phyloP scores from a whole-genome alignment of 2,329 filamentous ascomycete species.

The Colletotrichum magnum region DNA sequence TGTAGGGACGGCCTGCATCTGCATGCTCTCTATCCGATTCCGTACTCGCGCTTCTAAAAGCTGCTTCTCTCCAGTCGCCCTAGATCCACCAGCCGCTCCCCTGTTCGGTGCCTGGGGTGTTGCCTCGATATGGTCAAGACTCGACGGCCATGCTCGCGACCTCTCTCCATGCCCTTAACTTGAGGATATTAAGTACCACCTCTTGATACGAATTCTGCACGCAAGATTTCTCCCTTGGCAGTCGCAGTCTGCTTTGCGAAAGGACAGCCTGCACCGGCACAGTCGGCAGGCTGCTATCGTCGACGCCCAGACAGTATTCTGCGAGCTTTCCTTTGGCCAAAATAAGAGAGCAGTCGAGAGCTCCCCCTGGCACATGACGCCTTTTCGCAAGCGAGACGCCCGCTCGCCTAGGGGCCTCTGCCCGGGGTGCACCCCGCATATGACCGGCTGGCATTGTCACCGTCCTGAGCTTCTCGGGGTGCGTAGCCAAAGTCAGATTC shows the following conservation, averaged over 20 bases:
- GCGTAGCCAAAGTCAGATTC: slow-evolving; percentile 13
- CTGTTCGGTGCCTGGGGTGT: slow-evolving; percentile 33
- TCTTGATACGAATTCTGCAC: slow-evolving; percentile 12
- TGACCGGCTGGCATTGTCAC: neutral
- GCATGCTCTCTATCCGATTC: too few relatives aligned
- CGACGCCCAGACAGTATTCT: slow-evolving; percentile 1
- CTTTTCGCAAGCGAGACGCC: slow-evolving; percentile 1
- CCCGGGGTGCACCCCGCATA: slow-evolving; percentile 4
- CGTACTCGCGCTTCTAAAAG: too few relatives aligned
- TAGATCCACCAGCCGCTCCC: slow-evolving; percentile 21
- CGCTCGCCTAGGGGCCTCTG: neutral
- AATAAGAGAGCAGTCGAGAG: neutral
- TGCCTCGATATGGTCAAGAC: slow-evolving; percentile 35
- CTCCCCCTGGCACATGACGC: slow-evolving; percentile 2
- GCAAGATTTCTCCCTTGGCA: slow-evolving; percentile 16
- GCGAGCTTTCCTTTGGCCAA: slow-evolving; percentile 12
- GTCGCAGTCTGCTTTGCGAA: neutral
- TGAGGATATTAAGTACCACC: slow-evolving; percentile 40
- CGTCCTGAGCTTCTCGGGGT: slow-evolving; percentile 2
- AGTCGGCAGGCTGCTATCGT: neutral
- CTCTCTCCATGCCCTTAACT: slow-evolving; percentile 30
- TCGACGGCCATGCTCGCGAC: slow-evolving; percentile 25
- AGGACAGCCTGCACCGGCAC: too few relatives aligned
- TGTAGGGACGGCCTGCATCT: neutral
- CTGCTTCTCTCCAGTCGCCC: neutral